Conservation (phyloP, 2,329 filamentous ascomycete species). For the Stagonosporopsis vannaccii region DNA sequence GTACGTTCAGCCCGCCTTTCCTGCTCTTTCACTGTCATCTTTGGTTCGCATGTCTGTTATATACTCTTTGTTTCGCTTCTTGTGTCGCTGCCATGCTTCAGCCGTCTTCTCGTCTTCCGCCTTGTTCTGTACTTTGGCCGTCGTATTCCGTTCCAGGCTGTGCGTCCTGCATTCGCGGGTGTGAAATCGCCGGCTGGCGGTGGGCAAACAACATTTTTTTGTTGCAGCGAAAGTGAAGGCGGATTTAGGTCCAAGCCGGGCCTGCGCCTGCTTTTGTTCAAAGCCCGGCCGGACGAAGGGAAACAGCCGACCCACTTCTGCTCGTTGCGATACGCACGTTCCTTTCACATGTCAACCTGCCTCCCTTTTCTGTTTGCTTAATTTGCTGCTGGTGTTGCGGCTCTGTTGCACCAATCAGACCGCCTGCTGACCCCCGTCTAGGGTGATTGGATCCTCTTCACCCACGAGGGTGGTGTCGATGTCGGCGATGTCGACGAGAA, state of each 20-base stretch:
- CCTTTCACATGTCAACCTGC: slow-evolving; percentile 46
- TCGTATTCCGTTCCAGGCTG: neutral
- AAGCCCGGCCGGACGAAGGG: slow-evolving; percentile 50
- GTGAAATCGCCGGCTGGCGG: neutral
- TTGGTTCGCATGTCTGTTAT: no score
- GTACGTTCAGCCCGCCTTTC: slow-evolving; percentile 67
- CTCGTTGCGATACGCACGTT: slow-evolving; percentile 37
- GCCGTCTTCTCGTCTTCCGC: slow-evolving; percentile 8
- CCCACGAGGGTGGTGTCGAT: slow-evolving; percentile 98
- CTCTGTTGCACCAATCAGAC: slow-evolving; percentile 41
- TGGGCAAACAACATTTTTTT: slow-evolving; percentile 22
- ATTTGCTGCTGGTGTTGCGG: slow-evolving; percentile 43
- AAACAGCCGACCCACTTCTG: slow-evolving; percentile 49
- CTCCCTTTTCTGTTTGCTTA: slow-evolving; percentile 24
- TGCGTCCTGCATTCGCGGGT: neutral
- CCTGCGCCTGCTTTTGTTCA: slow-evolving; percentile 45
- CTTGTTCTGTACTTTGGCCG: neutral
- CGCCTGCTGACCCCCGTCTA: slow-evolving; percentile 55
- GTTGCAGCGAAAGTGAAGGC: slow-evolving; percentile 25
- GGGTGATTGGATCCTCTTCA: slow-evolving; percentile 99
- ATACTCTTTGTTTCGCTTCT: no score
- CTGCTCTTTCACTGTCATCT: slow-evolving; percentile 4
- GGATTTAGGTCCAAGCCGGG: slow-evolving; percentile 31
- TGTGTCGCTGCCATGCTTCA: neutral
- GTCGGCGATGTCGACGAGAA: slow-evolving; percentile 99